These are phyloP conservation scores for Penicillium sp. DNA, from an alignment of 2,329 filamentous ascomycete genomes.

Conservation along the genomic window DNA sequence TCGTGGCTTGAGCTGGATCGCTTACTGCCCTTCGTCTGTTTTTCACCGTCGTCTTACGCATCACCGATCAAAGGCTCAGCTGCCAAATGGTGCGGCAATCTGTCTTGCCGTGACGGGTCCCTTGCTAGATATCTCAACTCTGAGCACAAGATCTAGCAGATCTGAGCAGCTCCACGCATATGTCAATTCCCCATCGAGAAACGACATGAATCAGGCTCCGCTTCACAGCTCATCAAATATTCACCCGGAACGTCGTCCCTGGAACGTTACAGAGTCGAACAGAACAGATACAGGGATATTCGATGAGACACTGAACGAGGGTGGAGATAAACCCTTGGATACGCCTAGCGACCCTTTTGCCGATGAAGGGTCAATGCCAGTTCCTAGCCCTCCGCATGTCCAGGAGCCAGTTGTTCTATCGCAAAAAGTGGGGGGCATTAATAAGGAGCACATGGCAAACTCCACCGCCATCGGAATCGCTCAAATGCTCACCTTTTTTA, in stretches of 20 bases:
- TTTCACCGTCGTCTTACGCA: background rate
- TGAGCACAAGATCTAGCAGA: background rate
- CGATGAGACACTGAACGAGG: background rate
- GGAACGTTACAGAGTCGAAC: background rate
- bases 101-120: constrained; percentile 22
- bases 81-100: constrained; percentile 16
- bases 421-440: background rate
- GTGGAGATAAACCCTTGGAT: background rate
- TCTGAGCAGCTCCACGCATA: background rate
- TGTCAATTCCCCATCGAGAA: background rate
- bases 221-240: background rate
- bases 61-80: too few relatives aligned
- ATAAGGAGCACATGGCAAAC: background rate
- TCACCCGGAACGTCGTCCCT: background rate
- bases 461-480: background rate
- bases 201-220: background rate
- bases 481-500: constrained; percentile 8
- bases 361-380: background rate
- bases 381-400: background rate
- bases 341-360: background rate
- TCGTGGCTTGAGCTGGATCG: constrained; percentile 20
- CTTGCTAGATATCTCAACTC: constrained; percentile 6
- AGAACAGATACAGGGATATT: background rate
- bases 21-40: constrained; percentile 22
- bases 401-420: background rate